Percentiles rank a stretch among this genome's conserved stretches.
Evolutionary conservation across 1,139 yeast genomes (phyloP).

Genomic region (Pichia inconspicua): DNA sequence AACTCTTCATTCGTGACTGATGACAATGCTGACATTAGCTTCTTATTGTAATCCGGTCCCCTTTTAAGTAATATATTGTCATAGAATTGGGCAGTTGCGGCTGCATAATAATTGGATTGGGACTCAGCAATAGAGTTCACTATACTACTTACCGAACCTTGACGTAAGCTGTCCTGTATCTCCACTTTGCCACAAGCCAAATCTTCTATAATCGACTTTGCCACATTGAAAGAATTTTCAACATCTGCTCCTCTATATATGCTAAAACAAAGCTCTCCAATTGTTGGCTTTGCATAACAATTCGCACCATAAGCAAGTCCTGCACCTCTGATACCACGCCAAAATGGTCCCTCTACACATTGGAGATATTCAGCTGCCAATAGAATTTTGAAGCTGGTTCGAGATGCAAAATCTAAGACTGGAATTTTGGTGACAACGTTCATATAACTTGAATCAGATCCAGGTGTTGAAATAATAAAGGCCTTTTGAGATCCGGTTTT

Average conservation of each 20-base stretch:
- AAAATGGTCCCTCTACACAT: slow-evolving; percentile 93
- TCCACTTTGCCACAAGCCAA: slow-evolving; percentile 44
- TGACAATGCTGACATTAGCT: slow-evolving; percentile 40
- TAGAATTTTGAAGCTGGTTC: slow-evolving; percentile 63
- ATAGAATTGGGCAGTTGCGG: slow-evolving; percentile 58
- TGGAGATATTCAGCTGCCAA: slow-evolving; percentile 72
- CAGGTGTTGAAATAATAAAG: slow-evolving; percentile 64
- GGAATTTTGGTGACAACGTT: slow-evolving; percentile 57
- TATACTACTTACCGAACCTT: slow-evolving; percentile 68
- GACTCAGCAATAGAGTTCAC: slow-evolving; percentile 63
- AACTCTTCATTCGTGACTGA: slow-evolving; percentile 53
- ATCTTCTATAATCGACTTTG: slow-evolving; percentile 57
- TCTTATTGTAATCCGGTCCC: slow-evolving; percentile 55
- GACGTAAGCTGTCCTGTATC: slow-evolving; percentile 53
- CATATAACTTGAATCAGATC: slow-evolving; percentile 80
- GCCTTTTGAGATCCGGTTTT: slow-evolving; percentile 46
- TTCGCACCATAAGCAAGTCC: slow-evolving; percentile 91
- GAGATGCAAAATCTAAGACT: slow-evolving; percentile 46
- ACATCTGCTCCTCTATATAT: slow-evolving; percentile 84
- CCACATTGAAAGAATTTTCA: slow-evolving; percentile 60
- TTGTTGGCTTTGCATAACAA: slow-evolving; percentile 51
- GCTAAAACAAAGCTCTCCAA: slow-evolving; percentile 58
- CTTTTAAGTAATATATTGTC: slow-evolving; percentile 62
- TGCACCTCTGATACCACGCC: slow-evolving; percentile 94
- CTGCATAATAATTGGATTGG: slow-evolving; percentile 52